Evolutionary conservation across 208 protist genomes (phyloP).

Genomic region (Tritrichomonas musculus): DNA sequence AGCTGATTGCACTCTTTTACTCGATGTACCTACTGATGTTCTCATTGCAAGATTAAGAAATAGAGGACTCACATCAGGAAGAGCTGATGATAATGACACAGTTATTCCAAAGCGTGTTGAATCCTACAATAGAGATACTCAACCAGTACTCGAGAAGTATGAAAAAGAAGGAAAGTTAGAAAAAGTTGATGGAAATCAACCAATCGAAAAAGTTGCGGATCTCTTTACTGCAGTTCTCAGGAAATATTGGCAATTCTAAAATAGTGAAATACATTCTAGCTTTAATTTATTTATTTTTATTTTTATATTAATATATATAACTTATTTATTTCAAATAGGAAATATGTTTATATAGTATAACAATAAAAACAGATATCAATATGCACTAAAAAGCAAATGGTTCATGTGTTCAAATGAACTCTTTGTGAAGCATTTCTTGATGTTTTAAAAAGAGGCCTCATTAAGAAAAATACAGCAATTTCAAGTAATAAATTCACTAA

Average conservation of each 20-base stretch:
- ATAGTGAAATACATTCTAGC: no score
- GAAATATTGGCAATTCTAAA: not conserved
- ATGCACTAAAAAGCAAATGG: no score
- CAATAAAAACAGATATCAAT: no score
- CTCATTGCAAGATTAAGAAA: not conserved
- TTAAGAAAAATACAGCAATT: not conserved
- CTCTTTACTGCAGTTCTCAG: not conserved
- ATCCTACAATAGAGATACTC: not conserved
- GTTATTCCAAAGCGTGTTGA: not conserved
- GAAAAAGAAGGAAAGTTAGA: not conserved
- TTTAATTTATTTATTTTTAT: no score
- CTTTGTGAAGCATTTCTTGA: no score
- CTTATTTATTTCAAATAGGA: no score
- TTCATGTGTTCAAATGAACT: no score
- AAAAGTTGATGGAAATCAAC: not conserved
- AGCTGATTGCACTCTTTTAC: not conserved
- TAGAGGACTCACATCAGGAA: not conserved
- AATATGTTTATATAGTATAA: no score
- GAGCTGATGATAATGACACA: not conserved
- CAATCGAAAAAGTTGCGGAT: not conserved
- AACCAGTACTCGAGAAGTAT: not conserved
- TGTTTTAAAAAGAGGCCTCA: not conserved
- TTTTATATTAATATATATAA: no score
- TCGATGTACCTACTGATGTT: slow-evolving; percentile 12
- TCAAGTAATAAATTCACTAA: not conserved